Base-by-base conservation (phyloP, 73 alveolate genomes). In the Tetrahymena malaccensis region DNA sequence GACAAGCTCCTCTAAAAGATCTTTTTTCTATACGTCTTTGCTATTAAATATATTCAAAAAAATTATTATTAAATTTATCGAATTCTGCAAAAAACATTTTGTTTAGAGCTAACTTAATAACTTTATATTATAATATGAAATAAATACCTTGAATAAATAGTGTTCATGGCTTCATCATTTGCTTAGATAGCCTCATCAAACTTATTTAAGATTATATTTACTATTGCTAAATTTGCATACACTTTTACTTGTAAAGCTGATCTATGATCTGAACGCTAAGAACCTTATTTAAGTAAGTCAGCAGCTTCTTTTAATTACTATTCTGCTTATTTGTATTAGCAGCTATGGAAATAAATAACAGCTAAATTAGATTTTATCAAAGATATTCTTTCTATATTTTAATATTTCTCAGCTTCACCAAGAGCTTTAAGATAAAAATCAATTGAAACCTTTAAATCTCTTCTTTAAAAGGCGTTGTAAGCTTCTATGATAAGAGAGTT, bases 151-250 rank as follows among this genome's bases (percentile, higher is more conserved):
- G 35, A 85, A 94, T 94, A 57, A 84, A 84, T 94, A 43, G 93
- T 85, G 85, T 85, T 84, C 89, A 70, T 70, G 1, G 96, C 96
- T 85, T 94, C 43, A 33, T 94, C 95, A 85, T 94, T 94, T 37
- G 56, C 93, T 85, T 94, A 84, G 22, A 85, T 94, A 21, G 95
- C 93, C 25, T 94, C 96, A 17, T 94, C 43, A 43, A 84, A 85
- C 34, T 94, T 94, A 43, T 94, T 94, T 57, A 93, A 57, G 19
- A 94, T 84, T 25, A 94, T 43, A 34, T 94, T 94, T 35, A 94
- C 93, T 5, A 85, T 94, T 4, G 96, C 96, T 10, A 94, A 85
- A 84, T 94, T 94, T 34, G 94, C 96, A 94, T 94, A 94, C 15
- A 94, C 93, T 40, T 94, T 94, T n/a, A 94, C 58, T 43, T 43